phyloP scores from a whole-genome alignment of 805 yeast species.

The Monosporozyma solicola region DNA sequence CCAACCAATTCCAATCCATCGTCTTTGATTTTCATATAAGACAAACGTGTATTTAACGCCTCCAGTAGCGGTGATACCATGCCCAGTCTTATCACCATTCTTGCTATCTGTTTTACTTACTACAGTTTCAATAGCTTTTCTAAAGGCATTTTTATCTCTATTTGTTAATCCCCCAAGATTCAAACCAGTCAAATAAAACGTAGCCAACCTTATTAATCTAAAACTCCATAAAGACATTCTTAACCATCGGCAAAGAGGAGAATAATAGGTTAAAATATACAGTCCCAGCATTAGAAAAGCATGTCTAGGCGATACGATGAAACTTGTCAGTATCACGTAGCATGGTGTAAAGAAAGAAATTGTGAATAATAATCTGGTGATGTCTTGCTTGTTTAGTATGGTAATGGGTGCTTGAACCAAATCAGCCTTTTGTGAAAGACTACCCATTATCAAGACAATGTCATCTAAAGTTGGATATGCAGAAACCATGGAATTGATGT shows the following conservation, averaged over 20 bases:
- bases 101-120: neutral
- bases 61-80: neutral
- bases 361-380: conserved; percentile 72
- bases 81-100: conserved; percentile 11
- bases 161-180: conserved; percentile 39
- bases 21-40: conserved; percentile 86
- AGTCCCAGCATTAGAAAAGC: conserved; percentile 50
- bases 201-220: conserved; percentile 51
- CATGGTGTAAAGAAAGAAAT: conserved; percentile 79
- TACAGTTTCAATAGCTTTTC: conserved; percentile 4
- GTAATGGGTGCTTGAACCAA: conserved; percentile 69
- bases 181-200: conserved; percentile 79
- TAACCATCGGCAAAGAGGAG: conserved; percentile 68
- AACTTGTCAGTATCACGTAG: conserved; percentile 59
- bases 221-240: conserved; percentile 79
- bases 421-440: conserved; percentile 67
- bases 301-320: conserved; percentile 60
- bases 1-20: conserved; percentile 99
- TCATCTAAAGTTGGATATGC: conserved; percentile 79
- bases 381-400: conserved; percentile 64
- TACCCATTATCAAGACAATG: conserved; percentile 67
- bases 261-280: conserved; percentile 69
- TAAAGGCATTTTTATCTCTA: neutral
- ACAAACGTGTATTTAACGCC: conserved; percentile 86
- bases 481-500: conserved; percentile 50